Percentiles rank a stretch among this genome's conserved stretches.
Evolutionary conservation across 2,329 filamentous ascomycete genomes (phyloP).

Genomic region (Sarocladiaceae sp.): DNA sequence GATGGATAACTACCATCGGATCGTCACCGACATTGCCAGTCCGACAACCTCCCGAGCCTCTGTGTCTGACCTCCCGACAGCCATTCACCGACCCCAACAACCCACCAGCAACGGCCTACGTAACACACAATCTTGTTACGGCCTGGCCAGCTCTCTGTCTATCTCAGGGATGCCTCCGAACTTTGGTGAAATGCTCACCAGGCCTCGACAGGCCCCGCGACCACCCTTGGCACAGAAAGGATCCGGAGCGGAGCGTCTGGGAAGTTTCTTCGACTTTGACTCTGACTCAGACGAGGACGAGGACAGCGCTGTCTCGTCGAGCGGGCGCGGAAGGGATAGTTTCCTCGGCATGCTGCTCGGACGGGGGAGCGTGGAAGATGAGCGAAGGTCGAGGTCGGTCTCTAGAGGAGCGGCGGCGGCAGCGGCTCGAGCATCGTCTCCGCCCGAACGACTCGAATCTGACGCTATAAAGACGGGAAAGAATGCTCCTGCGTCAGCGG

Average conservation of each 20-base stretch:
- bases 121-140: neutral
- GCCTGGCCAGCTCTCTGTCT: too few species aligned
- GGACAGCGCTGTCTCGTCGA: neutral
- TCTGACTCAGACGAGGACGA: conserved; percentile 2
- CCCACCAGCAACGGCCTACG: neutral
- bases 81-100: neutral
- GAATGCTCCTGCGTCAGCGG: too few species aligned
- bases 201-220: neutral
- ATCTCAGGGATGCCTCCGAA: neutral
- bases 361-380: neutral
- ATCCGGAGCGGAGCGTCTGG: neutral
- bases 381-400: neutral
- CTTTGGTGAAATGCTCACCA: neutral
- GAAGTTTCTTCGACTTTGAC: conserved; percentile 5
- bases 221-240: neutral
- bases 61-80: neutral
- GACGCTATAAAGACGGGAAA: neutral
- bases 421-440: conserved; percentile 1
- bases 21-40: conserved; percentile 8
- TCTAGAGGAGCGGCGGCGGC: too few species aligned
- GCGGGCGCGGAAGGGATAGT: conserved; percentile 2
- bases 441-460: neutral
- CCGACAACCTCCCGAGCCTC: neutral
- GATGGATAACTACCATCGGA: conserved; percentile 4
- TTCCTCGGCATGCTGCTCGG: conserved; percentile 7